phyloP scores from a whole-genome alignment of 805 yeast genomes.

The Saccharomyces jurei region DNA sequence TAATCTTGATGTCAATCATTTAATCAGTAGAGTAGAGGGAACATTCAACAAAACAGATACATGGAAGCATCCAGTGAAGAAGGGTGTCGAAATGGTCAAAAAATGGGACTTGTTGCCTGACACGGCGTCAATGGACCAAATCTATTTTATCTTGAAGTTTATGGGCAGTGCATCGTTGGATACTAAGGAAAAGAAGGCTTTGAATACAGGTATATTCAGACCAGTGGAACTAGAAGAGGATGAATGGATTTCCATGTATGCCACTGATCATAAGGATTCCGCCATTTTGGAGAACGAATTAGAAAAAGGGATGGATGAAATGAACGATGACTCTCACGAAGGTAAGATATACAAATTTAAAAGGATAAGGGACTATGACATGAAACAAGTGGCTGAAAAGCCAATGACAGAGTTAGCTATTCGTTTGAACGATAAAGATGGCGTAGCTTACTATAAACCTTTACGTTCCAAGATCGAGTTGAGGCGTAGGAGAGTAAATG shows the following conservation, averaged over 20 bases:
- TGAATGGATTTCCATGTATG: conserved; percentile 70
- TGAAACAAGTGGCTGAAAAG: conserved; percentile 38
- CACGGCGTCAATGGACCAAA: conserved; percentile 80
- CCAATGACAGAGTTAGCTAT: conserved; percentile 50
- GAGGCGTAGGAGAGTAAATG: conserved; percentile 71
- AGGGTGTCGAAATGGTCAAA: conserved; percentile 60
- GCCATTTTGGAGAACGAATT: conserved; percentile 34
- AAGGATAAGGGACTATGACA: conserved; percentile 73
- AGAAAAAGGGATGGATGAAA: conserved; percentile 29
- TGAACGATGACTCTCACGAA: conserved; percentile 37
- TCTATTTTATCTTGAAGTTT: conserved; percentile 56
- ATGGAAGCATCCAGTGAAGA: conserved; percentile 73
- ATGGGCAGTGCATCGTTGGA: conserved; percentile 42
- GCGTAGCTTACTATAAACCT: conserved; percentile 69
- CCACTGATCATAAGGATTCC: conserved; percentile 40
- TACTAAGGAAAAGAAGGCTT: conserved; percentile 29
- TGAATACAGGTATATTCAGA: conserved; percentile 59
- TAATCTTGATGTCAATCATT: conserved; percentile 19
- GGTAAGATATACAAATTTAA: conserved; percentile 47
- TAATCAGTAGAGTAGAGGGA: conserved; percentile 48
- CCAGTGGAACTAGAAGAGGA: conserved; percentile 62
- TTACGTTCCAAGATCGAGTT: conserved; percentile 69
- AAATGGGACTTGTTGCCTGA: conserved; percentile 85
- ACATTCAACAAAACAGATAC: conserved; percentile 48
- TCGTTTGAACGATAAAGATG: conserved; percentile 45